These are phyloP conservation scores for Delphinella strobiligena DNA, from an alignment of 2,329 filamentous ascomycete genomes.

Conservation along the genomic window DNA sequence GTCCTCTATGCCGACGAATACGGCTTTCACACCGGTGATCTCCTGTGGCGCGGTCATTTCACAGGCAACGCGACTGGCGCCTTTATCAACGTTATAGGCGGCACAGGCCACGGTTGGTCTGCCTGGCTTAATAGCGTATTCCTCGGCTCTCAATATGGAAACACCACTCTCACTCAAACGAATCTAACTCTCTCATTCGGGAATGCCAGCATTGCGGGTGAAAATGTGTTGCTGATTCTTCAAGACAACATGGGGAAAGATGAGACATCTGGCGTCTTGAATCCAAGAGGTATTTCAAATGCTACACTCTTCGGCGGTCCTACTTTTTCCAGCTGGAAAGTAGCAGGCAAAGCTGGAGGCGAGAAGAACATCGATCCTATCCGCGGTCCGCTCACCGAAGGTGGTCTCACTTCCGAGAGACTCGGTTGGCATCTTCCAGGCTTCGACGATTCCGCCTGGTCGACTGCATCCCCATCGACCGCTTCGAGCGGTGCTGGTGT, in stretches of 20 bases:
- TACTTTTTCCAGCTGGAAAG: slow-evolving; percentile 43
- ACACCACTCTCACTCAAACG: slow-evolving; percentile 28
- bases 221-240: slow-evolving; percentile 42
- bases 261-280: slow-evolving; percentile 35
- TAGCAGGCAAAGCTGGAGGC: slow-evolving; percentile 45
- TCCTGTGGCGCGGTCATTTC: slow-evolving; percentile 31
- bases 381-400: slow-evolving; percentile 45
- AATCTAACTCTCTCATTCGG: slow-evolving; percentile 41
- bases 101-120: slow-evolving; percentile 41
- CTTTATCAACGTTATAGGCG: slow-evolving; percentile 40
- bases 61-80: slow-evolving; percentile 24
- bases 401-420: slow-evolving; percentile 45
- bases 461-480: slow-evolving; percentile 26
- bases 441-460: slow-evolving; percentile 29
- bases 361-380: slow-evolving; percentile 42
- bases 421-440: slow-evolving; percentile 48
- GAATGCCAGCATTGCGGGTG: slow-evolving; percentile 22
- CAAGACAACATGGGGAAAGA: slow-evolving; percentile 52
- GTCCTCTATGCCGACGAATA: slow-evolving; percentile 31
- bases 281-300: slow-evolving; percentile 40
- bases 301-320: slow-evolving; percentile 36
- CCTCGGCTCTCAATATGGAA: slow-evolving; percentile 44
- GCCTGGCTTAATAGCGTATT: slow-evolving; percentile 47
- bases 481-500: slow-evolving; percentile 36
- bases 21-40: slow-evolving; percentile 29